Conservation (phyloP, 208 protist genomes). For the Leptomonas pyrrhocoris region DNA sequence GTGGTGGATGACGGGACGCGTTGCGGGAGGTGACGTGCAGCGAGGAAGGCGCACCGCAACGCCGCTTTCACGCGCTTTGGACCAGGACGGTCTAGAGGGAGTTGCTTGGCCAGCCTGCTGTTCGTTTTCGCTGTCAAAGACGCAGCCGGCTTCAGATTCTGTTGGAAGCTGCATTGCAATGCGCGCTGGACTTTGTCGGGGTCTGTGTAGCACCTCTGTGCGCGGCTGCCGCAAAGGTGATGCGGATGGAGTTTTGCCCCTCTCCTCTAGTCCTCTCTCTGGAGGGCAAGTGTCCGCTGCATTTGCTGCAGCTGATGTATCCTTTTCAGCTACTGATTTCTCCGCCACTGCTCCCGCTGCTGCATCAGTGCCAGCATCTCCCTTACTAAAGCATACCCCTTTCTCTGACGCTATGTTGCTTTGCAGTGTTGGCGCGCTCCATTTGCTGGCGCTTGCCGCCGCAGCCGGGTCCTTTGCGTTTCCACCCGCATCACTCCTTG, state of each 20-base stretch:
- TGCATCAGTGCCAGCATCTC: too few species aligned
- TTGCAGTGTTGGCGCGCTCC: neutral
- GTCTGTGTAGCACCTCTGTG: neutral
- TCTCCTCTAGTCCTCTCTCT: neutral
- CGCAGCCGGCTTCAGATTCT: neutral
- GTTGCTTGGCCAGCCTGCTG: neutral
- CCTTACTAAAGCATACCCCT: too few species aligned
- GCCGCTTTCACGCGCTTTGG: neutral
- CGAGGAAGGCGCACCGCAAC: slow-evolving; percentile 6
- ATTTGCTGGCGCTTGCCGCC: neutral
- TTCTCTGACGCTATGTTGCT: too few species aligned
- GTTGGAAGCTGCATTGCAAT: neutral
- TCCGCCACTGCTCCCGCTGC: too few species aligned
- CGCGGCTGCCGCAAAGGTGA: neutral
- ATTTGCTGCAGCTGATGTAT: too few species aligned
- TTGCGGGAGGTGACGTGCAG: slow-evolving; percentile 12
- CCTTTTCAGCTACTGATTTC: too few species aligned
- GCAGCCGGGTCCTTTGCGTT: neutral
- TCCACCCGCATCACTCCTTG: neutral
- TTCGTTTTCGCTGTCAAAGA: neutral
- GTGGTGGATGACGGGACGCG: neutral
- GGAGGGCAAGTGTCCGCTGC: too few species aligned
- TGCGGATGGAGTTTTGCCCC: neutral
- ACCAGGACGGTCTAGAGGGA: neutral
- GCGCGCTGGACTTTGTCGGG: neutral